Percentiles rank a stretch among this genome's conserved stretches.
phyloP scores from a whole-genome alignment of 306 rosid genomes.

The Cucumis cinereus region DNA sequence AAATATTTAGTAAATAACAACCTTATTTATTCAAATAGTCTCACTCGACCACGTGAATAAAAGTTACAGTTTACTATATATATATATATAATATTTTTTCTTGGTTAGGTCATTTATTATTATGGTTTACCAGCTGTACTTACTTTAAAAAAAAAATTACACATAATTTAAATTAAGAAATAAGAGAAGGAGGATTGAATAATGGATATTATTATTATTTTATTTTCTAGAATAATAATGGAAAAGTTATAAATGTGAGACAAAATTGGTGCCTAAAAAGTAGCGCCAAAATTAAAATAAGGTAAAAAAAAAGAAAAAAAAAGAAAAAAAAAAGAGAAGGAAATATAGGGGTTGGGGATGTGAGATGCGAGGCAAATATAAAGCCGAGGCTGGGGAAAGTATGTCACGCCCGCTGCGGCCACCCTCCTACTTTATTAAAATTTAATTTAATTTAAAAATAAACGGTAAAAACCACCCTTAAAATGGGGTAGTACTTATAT shows the following conservation, averaged over 20 bases:
- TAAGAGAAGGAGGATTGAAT: not conserved
- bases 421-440: no score
- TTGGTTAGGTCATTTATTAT: not conserved
- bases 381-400: not conserved
- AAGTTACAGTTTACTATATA: not conserved
- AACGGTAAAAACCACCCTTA: no score
- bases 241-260: constrained; percentile 6
- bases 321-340: not conserved
- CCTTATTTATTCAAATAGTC: not conserved
- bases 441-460: not conserved
- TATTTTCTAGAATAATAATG: not conserved
- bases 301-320: not conserved
- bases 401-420: not conserved
- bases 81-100: not conserved
- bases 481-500: no score
- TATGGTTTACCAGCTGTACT: constrained; percentile 6
- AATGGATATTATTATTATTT: not conserved
- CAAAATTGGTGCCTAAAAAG: constrained; percentile 2
- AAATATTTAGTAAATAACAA: not conserved
- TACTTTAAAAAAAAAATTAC: not conserved
- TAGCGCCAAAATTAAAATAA: not conserved
- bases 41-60: not conserved
- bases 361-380: not conserved
- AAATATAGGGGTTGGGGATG: not conserved
- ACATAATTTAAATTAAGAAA: not conserved